Evolutionary conservation across 2,329 filamentous ascomycete species (phyloP).

Genomic region (Ceratocystis colombiana): DNA sequence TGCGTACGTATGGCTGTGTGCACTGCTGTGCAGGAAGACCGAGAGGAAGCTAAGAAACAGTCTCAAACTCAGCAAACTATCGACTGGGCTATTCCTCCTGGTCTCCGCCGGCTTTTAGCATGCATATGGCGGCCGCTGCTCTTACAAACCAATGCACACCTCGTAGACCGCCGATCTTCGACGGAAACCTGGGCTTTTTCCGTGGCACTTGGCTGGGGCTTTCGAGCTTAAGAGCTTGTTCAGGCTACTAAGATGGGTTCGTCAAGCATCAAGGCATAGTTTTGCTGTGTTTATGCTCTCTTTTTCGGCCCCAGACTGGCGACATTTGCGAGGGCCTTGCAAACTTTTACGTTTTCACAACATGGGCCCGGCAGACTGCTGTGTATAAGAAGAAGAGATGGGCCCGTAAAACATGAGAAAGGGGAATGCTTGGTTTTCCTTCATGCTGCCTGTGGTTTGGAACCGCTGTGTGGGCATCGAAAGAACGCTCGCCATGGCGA

Average conservation of each 20-base stretch:
- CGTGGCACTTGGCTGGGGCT: not conserved
- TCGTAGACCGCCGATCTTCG: not conserved
- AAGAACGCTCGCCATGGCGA: not conserved
- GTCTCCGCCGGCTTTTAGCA: constrained; percentile 1
- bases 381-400: constrained; percentile 13
- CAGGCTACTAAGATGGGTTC: no score
- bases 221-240: not conserved
- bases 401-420: not conserved
- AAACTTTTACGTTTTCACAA: constrained; percentile 15
- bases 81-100: not conserved
- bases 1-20: no score
- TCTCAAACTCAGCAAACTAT: not conserved
- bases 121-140: not conserved
- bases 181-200: not conserved
- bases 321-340: constrained; percentile 12
- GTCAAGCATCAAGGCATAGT: constrained; percentile 8
- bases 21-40: no score
- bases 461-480: not conserved
- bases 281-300: constrained; percentile 12
- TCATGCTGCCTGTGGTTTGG: not conserved
- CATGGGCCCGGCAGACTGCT: not conserved
- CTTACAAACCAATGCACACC: no score
- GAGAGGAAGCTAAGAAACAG: not conserved
- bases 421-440: not conserved
- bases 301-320: not conserved